A percentile compares a stretch with the other conserved stretches of the same genome.
phyloP scores from a whole-genome alignment of 2,329 filamentous ascomycete genomes.

The Endoconidiophora laricicola region DNA sequence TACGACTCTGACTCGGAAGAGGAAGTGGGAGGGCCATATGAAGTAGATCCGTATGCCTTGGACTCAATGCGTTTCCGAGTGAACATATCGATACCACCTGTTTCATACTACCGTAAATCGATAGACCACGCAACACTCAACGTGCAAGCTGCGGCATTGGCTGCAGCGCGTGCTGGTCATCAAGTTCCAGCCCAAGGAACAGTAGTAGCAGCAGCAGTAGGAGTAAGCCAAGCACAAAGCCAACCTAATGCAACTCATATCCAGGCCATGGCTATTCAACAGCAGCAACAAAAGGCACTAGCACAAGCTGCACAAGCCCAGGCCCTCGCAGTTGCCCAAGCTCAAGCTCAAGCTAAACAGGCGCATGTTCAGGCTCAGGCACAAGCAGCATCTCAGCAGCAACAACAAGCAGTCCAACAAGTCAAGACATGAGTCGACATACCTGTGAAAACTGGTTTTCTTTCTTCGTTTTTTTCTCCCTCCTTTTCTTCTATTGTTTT shows the following conservation, averaged over 20 bases:
- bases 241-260: conserved; percentile 6
- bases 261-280: conserved; percentile 12
- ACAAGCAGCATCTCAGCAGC: conserved; percentile 2
- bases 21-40: conserved; percentile 67
- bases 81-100: conserved; percentile 6
- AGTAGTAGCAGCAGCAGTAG: conserved; percentile 16
- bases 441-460: background rate
- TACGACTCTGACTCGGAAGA: conserved; percentile 77
- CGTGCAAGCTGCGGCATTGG: conserved; percentile 12
- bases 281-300: conserved; percentile 5
- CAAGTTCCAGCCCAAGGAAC: conserved; percentile 1
- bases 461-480: conserved; percentile 12
- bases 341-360: conserved; percentile 9
- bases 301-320: conserved; percentile 7
- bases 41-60: conserved; percentile 54
- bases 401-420: conserved; percentile 6
- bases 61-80: conserved; percentile 41
- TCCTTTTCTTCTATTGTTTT: conserved; percentile 12
- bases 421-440: conserved; percentile 3
- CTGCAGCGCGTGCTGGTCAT: conserved; percentile 13
- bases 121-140: conserved; percentile 17
- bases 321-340: conserved; percentile 3
- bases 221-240: background rate
- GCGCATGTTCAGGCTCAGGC: conserved; percentile 16
- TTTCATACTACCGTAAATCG: conserved; percentile 12